Conservation (phyloP, 2,329 filamentous ascomycete species). For the Alternaria sp. region DNA sequence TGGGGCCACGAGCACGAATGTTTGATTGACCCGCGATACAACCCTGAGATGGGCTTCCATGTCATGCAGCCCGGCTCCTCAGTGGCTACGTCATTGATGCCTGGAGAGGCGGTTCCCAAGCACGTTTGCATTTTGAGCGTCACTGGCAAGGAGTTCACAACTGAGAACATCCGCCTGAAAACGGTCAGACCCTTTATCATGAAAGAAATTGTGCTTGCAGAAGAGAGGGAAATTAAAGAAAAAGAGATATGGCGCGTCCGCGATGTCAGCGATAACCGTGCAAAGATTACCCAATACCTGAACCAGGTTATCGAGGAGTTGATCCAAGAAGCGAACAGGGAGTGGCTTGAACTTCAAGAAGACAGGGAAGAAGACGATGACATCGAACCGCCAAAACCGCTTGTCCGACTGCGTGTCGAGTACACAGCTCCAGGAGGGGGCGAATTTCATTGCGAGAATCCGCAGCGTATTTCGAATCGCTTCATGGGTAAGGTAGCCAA, state of each 20-base stretch:
- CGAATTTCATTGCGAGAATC: slow-evolving; percentile 90
- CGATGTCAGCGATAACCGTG: slow-evolving; percentile 84
- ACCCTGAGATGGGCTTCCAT: slow-evolving; percentile 88
- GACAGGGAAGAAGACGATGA: slow-evolving; percentile 63
- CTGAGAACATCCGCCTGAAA: slow-evolving; percentile 84
- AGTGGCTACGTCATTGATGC: slow-evolving; percentile 89
- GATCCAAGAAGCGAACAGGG: slow-evolving; percentile 82
- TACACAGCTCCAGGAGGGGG: slow-evolving; percentile 86
- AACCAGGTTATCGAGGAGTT: slow-evolving; percentile 83
- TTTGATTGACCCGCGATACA: slow-evolving; percentile 81
- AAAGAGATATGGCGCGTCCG: slow-evolving; percentile 80
- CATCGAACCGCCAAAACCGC: slow-evolving; percentile 74
- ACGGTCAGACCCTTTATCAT: slow-evolving; percentile 91
- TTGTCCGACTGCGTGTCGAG: slow-evolving; percentile 91
- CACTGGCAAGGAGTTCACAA: slow-evolving; percentile 81
- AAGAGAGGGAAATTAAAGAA: slow-evolving; percentile 78
- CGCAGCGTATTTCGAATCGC: slow-evolving; percentile 92
- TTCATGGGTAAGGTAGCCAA: slow-evolving; percentile 94
- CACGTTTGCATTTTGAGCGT: slow-evolving; percentile 88
- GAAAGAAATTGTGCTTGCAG: slow-evolving; percentile 78
- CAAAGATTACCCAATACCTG: slow-evolving; percentile 79
- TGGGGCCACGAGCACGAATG: slow-evolving; percentile 99
- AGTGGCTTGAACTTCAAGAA: slow-evolving; percentile 81
- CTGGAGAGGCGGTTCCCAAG: slow-evolving; percentile 89
- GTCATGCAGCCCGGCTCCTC: slow-evolving; percentile 99